Percentiles rank a stretch among this genome's conserved stretches.
Conservation (phyloP, 352 stramenopile species). For the Aphanomyces cochlioides region DNA sequence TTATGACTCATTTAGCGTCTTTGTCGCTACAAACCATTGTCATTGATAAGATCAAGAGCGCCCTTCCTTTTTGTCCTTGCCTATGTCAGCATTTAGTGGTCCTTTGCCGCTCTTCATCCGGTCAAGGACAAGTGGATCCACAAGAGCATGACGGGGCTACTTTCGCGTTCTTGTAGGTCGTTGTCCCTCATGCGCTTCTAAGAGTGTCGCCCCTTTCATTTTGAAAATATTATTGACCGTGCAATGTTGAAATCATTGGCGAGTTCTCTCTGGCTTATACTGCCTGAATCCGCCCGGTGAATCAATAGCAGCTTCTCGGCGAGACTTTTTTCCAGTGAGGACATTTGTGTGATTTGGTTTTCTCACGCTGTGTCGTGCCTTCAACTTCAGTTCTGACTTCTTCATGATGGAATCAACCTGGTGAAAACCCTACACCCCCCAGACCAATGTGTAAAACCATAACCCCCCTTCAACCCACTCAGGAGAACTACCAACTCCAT, state of each 20-base stretch:
- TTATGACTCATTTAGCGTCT: not conserved
- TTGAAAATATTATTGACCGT: constrained; percentile 31
- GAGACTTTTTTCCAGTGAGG: constrained; percentile 5
- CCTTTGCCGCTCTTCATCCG: constrained; percentile 26
- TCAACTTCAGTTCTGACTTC: not conserved
- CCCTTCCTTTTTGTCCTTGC: constrained; percentile 24
- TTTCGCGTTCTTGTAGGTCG: constrained; percentile 2
- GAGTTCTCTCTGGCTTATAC: constrained; percentile 17
- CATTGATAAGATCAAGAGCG: not conserved
- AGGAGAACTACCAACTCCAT: too few relatives aligned
- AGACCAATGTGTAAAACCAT: too few relatives aligned
- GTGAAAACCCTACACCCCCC: too few relatives aligned
- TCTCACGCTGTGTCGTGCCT: too few relatives aligned
- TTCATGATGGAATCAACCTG: not conserved
- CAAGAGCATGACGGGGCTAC: constrained; percentile 16
- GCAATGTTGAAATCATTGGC: constrained; percentile 28
- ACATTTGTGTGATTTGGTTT: constrained; percentile 15
- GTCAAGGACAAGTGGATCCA: constrained; percentile 28
- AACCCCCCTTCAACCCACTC: too few relatives aligned
- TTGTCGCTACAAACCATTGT: not conserved
- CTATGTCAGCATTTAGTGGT: not conserved
- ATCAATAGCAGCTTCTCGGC: constrained; percentile 29
- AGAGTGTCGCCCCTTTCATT: constrained; percentile 20
- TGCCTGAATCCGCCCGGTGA: constrained; percentile 20
- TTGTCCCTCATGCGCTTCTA: constrained; percentile 12